phyloP scores from a whole-genome alignment of 2,329 filamentous ascomycete genomes.

The Niveomyces coronatus region DNA sequence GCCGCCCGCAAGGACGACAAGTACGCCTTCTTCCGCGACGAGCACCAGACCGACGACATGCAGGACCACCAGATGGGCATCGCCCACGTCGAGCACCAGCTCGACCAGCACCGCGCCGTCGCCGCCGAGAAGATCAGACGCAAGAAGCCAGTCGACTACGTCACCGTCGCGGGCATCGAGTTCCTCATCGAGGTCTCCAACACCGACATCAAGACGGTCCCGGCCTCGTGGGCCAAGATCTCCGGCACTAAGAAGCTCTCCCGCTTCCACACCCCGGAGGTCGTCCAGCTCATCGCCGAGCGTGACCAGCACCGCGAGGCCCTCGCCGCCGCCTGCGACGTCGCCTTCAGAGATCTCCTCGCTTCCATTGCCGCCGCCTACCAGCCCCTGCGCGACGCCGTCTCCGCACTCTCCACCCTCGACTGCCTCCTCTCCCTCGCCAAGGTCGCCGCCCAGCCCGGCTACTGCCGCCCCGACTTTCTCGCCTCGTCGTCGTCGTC shows the following conservation, averaged over 20 bases:
- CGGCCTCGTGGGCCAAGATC: slow-evolving; percentile 90
- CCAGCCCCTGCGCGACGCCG: slow-evolving; percentile 77
- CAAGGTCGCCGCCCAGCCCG: slow-evolving; percentile 72
- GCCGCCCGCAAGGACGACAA: slow-evolving; percentile 85
- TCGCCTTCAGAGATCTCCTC: slow-evolving; percentile 65
- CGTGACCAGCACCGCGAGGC: slow-evolving; percentile 93
- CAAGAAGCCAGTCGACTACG: slow-evolving; percentile 57
- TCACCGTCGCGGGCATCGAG: slow-evolving; percentile 81
- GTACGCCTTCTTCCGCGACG: slow-evolving; percentile 83
- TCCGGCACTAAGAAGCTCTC: slow-evolving; percentile 88
- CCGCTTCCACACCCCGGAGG: slow-evolving; percentile 88
- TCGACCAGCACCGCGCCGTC: slow-evolving; percentile 62
- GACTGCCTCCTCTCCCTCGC: slow-evolving; percentile 86
- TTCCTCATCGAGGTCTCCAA: slow-evolving; percentile 91
- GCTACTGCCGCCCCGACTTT: slow-evolving; percentile 71
- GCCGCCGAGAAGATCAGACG: slow-evolving; percentile 65
- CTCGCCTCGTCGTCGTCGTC: slow-evolving; percentile 51
- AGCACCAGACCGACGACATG: slow-evolving; percentile 81
- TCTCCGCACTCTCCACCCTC: slow-evolving; percentile 74
- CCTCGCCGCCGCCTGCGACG: slow-evolving; percentile 81
- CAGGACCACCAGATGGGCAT: slow-evolving; percentile 84
- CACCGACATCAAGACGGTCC: slow-evolving; percentile 69
- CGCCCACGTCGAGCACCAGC: slow-evolving; percentile 79
- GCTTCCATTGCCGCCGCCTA: slow-evolving; percentile 71
- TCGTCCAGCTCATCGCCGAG: slow-evolving; percentile 71